Evolutionary conservation across 2,329 filamentous ascomycete species (phyloP).

Genomic region (Albophoma yamanashiensis): DNA sequence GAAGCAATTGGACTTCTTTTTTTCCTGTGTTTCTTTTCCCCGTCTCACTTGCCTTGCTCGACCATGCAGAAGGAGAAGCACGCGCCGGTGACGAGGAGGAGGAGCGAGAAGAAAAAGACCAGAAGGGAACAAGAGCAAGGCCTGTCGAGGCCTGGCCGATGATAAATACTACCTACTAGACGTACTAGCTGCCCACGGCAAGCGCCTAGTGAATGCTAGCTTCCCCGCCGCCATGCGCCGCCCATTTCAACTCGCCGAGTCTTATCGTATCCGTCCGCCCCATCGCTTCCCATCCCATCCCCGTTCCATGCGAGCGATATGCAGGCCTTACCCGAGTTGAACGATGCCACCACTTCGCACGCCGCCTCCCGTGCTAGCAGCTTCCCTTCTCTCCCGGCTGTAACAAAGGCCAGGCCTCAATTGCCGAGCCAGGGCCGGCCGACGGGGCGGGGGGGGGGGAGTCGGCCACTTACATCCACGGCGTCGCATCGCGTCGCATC

Average conservation of each 20-base stretch:
- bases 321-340: not conserved
- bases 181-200: not conserved
- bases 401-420: not conserved
- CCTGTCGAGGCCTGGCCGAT: not conserved
- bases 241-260: not conserved
- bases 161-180: too few species aligned
- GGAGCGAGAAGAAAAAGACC: not conserved
- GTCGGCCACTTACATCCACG: not conserved
- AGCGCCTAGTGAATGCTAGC: not conserved
- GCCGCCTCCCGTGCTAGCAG: not conserved
- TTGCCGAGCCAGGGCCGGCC: not conserved
- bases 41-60: not conserved
- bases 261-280: too few species aligned
- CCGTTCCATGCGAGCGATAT: not conserved
- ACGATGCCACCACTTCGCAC: not conserved
- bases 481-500: not conserved
- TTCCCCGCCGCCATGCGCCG: not conserved
- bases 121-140: not conserved
- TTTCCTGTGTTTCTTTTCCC: not conserved
- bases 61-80: not conserved
- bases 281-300: not conserved
- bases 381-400: not conserved
- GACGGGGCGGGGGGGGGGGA: too few species aligned
- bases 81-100: not conserved
- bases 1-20: not conserved